These are phyloP conservation scores for Neurospora discreta DNA, from an alignment of 495 filamentous ascomycete genomes.

Conservation along the genomic window DNA sequence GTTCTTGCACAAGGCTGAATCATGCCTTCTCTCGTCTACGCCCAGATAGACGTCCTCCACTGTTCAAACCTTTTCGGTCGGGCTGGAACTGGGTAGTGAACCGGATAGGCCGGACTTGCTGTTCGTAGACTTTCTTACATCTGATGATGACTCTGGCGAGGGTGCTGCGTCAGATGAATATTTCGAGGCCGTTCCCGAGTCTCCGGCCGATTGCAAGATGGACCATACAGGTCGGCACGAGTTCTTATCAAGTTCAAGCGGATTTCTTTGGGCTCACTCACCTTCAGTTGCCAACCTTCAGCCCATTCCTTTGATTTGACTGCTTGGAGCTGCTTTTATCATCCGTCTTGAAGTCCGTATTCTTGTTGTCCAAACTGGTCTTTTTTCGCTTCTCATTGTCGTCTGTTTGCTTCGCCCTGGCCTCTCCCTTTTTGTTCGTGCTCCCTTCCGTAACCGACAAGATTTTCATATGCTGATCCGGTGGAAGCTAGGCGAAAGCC, in stretches of 20 bases:
- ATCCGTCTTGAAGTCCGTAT: not conserved
- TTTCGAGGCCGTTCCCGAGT: not conserved
- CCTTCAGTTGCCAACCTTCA: not conserved
- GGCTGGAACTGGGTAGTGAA: not conserved
- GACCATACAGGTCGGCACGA: not conserved
- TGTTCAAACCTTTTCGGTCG: not conserved
- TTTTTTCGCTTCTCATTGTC: not conserved
- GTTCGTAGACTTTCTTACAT: not conserved
- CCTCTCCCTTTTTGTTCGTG: not conserved
- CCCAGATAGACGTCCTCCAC: not conserved
- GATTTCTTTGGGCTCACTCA: not conserved
- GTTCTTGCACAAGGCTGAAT: not conserved
- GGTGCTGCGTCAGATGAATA: not conserved
- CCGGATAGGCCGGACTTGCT: not conserved
- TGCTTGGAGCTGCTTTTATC: not conserved
- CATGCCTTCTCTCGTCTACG: not conserved
- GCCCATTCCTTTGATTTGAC: not conserved
- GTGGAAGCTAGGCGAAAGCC: constrained; percentile 1
- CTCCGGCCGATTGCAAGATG: not conserved
- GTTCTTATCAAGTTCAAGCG: not conserved
- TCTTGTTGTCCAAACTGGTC: not conserved
- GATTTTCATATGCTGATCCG: not conserved
- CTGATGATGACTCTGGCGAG: not conserved
- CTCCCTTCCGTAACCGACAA: not conserved
- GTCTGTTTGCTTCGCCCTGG: constrained; percentile 22